Evolutionary conservation across 305 asterid genomes (phyloP).

Genomic region (Fraxinus angustifolia): DNA sequence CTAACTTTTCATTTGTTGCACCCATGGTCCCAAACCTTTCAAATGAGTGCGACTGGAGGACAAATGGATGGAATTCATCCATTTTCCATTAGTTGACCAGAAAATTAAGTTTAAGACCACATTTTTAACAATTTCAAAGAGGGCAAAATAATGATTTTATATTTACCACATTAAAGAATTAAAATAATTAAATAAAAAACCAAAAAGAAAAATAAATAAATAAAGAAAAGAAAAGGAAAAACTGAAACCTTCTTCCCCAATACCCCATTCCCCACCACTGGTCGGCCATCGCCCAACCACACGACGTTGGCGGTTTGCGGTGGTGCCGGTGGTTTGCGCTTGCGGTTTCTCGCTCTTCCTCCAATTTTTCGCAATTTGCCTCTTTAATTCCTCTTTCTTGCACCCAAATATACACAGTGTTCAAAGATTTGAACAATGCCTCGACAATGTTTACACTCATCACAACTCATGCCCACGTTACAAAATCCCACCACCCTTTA

Average conservation of each 20-base stretch:
- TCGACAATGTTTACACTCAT: constrained; percentile 61
- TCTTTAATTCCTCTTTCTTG: not conserved
- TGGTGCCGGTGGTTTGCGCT: not conserved
- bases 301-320: not conserved
- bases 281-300: not conserved
- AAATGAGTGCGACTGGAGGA: not conserved
- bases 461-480: constrained; percentile 22
- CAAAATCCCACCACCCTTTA: constrained; percentile 19
- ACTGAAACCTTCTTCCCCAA: not conserved
- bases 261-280: not conserved
- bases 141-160: not conserved
- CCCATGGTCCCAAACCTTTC: not conserved
- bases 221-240: not conserved
- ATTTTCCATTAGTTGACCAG: not conserved
- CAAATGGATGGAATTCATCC: not conserved
- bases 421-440: constrained; percentile 70
- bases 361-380: not conserved
- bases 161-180: not conserved
- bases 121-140: not conserved
- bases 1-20: not conserved
- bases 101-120: not conserved
- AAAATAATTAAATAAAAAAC: not conserved
- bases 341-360: constrained; percentile 4
- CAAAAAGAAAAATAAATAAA: not conserved
- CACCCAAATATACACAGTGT: constrained; percentile 25